Conservation (phyloP, 495 filamentous ascomycete species). For the Aspergillus coremiiformis region DNA sequence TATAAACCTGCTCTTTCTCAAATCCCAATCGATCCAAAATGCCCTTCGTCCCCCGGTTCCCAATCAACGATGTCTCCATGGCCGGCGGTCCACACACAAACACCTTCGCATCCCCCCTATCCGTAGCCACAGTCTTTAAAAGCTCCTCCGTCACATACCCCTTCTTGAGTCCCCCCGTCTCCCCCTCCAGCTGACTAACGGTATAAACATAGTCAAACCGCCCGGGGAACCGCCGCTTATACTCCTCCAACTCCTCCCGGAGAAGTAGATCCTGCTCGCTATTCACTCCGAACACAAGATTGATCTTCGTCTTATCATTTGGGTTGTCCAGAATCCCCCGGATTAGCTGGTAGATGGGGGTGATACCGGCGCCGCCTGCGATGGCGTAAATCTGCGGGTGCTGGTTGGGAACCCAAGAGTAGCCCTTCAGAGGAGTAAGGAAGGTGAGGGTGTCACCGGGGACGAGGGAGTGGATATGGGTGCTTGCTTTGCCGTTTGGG, state of each 20-base stretch:
- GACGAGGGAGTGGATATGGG: slow-evolving; percentile 51
- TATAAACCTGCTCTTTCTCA: slow-evolving; percentile 45
- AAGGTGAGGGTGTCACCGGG: slow-evolving; percentile 54
- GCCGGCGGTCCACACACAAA: slow-evolving; percentile 60
- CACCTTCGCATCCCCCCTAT: slow-evolving; percentile 45
- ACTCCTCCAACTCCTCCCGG: slow-evolving; percentile 43
- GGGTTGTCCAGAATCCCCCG: slow-evolving; percentile 57
- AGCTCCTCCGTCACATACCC: slow-evolving; percentile 52
- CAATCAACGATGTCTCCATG: slow-evolving; percentile 53
- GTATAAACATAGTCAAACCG: slow-evolving; percentile 55
- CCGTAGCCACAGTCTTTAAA: slow-evolving; percentile 41
- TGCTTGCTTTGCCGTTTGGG: slow-evolving; percentile 53
- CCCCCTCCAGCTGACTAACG: slow-evolving; percentile 41
- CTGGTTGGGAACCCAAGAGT: slow-evolving; percentile 49
- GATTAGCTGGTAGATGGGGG: slow-evolving; percentile 54
- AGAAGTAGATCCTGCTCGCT: slow-evolving; percentile 56
- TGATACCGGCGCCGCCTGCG: slow-evolving; percentile 58
- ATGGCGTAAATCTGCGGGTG: slow-evolving; percentile 49
- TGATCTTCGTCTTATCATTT: slow-evolving; percentile 53
- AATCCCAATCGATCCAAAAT: slow-evolving; percentile 48
- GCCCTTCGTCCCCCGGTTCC: slow-evolving; percentile 29
- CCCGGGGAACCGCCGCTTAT: slow-evolving; percentile 46
- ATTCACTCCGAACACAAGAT: slow-evolving; percentile 59
- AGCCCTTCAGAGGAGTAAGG: slow-evolving; percentile 41
- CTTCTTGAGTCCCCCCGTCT: slow-evolving; percentile 31